Percentiles rank a stretch among this genome's conserved stretches.
Conservation (phyloP, 2,329 filamentous ascomycete genomes). For the Sclerotinia trifoliorum region DNA sequence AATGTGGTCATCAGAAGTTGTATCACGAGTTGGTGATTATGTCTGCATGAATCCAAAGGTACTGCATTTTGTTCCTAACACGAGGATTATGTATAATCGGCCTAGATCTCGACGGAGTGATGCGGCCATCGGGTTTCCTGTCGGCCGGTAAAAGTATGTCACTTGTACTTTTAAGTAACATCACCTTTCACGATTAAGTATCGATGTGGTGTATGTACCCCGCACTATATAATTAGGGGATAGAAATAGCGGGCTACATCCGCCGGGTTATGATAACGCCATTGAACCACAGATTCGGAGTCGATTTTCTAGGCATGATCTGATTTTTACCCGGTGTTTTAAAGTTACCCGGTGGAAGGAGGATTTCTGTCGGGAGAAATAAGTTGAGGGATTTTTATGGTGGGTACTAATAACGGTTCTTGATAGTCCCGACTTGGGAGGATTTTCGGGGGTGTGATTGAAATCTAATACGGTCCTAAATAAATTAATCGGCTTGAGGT, state of each 20-base stretch:
- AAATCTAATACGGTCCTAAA: not conserved
- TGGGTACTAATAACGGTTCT: not conserved
- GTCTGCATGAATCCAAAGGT: not conserved
- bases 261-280: not conserved
- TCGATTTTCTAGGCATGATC: not conserved
- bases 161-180: not conserved
- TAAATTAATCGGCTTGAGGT: not conserved
- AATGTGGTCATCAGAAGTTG: not conserved
- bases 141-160: slow-evolving; percentile 11
- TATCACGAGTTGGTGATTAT: not conserved
- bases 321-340: not conserved
- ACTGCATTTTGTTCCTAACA: not conserved
- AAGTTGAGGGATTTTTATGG: not conserved
- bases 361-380: not conserved
- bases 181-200: not conserved
- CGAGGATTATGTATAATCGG: slow-evolving; percentile 11
- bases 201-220: slow-evolving; percentile 8
- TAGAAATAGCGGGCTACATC: not conserved
- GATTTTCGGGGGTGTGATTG: not conserved
- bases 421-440: not conserved
- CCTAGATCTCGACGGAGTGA: slow-evolving; percentile 18
- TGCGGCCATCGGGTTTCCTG: slow-evolving; percentile 6
- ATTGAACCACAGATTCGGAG: slow-evolving; percentile 1
- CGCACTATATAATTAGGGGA: not conserved
- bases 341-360: too few relatives aligned